Percentiles rank a stretch among this genome's conserved stretches.
phyloP scores from a whole-genome alignment of 345 rosid genomes.

The Syzygium oleosum region DNA sequence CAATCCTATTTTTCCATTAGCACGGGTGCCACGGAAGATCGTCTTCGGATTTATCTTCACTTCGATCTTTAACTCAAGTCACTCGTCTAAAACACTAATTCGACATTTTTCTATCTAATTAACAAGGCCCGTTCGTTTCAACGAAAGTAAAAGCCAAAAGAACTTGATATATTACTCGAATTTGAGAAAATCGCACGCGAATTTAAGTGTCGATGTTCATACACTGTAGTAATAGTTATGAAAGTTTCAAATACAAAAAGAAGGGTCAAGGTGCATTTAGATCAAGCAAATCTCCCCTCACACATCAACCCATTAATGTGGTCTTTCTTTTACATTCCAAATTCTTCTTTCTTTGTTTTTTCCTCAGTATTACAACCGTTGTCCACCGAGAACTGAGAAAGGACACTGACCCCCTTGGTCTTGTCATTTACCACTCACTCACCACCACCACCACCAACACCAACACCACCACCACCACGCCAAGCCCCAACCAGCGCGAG shows the following conservation, averaged over 20 bases:
- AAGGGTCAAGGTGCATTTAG: background rate
- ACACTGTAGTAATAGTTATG: fast-evolving
- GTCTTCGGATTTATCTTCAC: background rate
- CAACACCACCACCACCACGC: background rate
- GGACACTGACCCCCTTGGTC: constrained; percentile 28
- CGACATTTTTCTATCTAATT: background rate
- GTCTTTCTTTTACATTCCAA: background rate
- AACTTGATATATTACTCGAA: background rate
- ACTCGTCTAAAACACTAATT: background rate
- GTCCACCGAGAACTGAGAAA: constrained; percentile 29
- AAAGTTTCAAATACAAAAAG: background rate
- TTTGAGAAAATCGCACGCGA: background rate
- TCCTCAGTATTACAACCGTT: background rate
- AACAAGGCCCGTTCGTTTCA: background rate
- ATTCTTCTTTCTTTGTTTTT: background rate
- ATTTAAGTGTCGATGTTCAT: background rate
- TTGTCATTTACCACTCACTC: constrained; percentile 53
- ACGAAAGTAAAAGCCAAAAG: background rate
- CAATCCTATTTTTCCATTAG: fast-evolving
- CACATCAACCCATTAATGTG: background rate
- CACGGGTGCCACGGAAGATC: background rate
- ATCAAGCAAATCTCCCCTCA: background rate
- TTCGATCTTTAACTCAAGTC: background rate
- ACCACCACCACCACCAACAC: background rate
- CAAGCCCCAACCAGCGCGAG: constrained; percentile 2